Conservation (phyloP, 345 rosid species). For the Adansonia digitata region DNA sequence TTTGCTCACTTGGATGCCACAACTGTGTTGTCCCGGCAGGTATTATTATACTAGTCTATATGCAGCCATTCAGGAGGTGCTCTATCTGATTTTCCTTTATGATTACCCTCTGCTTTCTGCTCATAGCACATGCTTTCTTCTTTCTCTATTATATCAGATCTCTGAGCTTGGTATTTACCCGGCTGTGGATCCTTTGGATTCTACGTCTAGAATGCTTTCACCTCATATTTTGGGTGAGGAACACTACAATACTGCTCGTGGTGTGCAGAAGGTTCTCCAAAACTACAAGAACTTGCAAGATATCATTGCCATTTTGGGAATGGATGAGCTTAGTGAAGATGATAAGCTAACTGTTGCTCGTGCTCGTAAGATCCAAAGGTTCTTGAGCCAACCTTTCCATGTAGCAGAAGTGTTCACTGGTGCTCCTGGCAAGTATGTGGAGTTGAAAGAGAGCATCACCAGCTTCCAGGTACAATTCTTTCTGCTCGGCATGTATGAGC, state of each 20-base stretch:
- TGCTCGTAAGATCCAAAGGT: conserved; percentile 92
- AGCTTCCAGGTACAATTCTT: conserved; percentile 77
- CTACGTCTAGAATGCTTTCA: conserved; percentile 96
- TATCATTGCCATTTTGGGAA: conserved; percentile 95
- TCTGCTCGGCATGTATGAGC: neutral
- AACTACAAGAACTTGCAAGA: conserved; percentile 98
- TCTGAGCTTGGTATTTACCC: conserved; percentile 99
- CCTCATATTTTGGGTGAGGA: conserved; percentile 94
- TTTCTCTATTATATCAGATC: conserved; percentile 41
- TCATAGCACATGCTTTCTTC: neutral
- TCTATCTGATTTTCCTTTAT: no score
- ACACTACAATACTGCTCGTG: no score
- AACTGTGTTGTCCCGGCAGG: no score
- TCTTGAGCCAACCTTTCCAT: conserved; percentile 98
- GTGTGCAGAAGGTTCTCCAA: no score
- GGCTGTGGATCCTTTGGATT: conserved; percentile 97
- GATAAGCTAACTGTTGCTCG: conserved; percentile 92
- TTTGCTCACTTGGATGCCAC: conserved; percentile 99
- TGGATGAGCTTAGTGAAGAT: conserved; percentile 99
- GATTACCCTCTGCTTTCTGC: neutral
- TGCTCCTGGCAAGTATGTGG: conserved; percentile 95
- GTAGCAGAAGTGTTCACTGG: conserved; percentile 99
- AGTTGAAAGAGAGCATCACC: conserved; percentile 76
- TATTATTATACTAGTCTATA: conserved; percentile 14
- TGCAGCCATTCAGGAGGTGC: neutral